phyloP scores from a whole-genome alignment of 1,284 basidiomycete genomes.

The Austroboletus niveus region DNA sequence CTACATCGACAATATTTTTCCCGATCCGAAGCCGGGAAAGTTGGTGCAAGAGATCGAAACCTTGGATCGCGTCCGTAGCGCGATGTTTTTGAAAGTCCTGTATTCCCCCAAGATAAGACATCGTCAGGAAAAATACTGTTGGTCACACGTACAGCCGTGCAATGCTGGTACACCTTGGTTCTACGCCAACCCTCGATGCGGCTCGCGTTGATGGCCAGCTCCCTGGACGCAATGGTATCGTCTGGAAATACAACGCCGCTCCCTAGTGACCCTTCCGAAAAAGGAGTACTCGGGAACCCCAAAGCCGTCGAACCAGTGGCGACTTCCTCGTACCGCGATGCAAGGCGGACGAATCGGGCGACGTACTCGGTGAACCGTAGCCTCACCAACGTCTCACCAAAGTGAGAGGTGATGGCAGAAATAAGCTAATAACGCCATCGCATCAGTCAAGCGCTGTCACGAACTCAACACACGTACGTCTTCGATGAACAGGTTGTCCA shows the following conservation, averaged over 20 bases:
- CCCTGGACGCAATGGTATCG: slow-evolving; percentile 54
- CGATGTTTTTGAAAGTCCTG: slow-evolving; percentile 57
- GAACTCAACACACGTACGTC: slow-evolving; percentile 53
- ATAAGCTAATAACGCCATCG: slow-evolving; percentile 46
- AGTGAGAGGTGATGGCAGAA: slow-evolving; percentile 71
- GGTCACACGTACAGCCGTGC: slow-evolving; percentile 46
- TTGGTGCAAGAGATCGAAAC: slow-evolving; percentile 75
- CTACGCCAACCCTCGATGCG: slow-evolving; percentile 81
- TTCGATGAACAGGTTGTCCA: slow-evolving; percentile 87
- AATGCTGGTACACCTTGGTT: slow-evolving; percentile 66
- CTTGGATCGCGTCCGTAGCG: slow-evolving; percentile 49
- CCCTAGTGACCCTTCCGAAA: slow-evolving; percentile 52
- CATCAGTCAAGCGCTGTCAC: slow-evolving; percentile 15
- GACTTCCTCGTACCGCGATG: slow-evolving; percentile 79
- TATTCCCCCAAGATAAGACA: slow-evolving; percentile 8
- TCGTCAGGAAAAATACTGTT: not conserved
- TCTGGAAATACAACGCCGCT: slow-evolving; percentile 71
- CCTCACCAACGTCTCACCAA: slow-evolving; percentile 77
- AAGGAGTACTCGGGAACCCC: slow-evolving; percentile 53
- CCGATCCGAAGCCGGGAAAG: slow-evolving; percentile 63
- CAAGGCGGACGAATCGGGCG: slow-evolving; percentile 69
- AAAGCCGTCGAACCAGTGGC: slow-evolving; percentile 62
- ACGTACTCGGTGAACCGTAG: slow-evolving; percentile 78
- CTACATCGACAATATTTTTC: slow-evolving; percentile 57
- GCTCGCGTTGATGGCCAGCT: slow-evolving; percentile 65